Conservation (phyloP, 1,139 yeast species). For the Zygosaccharomyces sapae region DNA sequence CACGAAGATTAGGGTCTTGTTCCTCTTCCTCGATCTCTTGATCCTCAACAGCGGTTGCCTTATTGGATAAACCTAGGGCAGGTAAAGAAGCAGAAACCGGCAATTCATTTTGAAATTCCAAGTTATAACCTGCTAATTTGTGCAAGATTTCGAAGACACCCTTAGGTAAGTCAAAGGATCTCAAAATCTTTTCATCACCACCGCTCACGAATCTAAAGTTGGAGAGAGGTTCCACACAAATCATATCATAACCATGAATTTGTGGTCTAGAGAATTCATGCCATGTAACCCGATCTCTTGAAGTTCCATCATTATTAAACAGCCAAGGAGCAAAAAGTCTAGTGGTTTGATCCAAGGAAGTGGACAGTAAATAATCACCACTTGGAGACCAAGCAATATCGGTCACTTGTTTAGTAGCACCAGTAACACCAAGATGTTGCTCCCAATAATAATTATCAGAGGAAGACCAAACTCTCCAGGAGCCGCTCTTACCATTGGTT, state of each 20-base stretch:
- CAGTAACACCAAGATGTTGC: constrained; percentile 63
- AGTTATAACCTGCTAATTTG: constrained; percentile 48
- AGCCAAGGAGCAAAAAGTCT: constrained; percentile 70
- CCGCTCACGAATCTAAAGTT: constrained; percentile 76
- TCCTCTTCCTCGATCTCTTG: constrained; percentile 42
- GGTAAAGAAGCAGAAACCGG: constrained; percentile 85
- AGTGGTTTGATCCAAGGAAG: constrained; percentile 90
- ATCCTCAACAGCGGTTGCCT: constrained; percentile 58
- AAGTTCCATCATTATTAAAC: constrained; percentile 32
- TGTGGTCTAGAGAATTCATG: constrained; percentile 95
- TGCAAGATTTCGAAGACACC: constrained; percentile 63
- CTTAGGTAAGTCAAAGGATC: constrained; percentile 88
- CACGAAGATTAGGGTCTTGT: constrained; percentile 41
- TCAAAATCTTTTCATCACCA: constrained; percentile 89
- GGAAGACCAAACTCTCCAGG: constrained; percentile 76
- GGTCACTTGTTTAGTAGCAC: constrained; percentile 69
- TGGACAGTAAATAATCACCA: constrained; percentile 67
- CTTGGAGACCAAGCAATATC: constrained; percentile 74
- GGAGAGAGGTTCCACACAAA: constrained; percentile 64
- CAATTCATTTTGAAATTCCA: constrained; percentile 29
- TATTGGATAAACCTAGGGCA: constrained; percentile 89
- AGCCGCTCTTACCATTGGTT: constrained; percentile 88
- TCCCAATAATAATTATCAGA: constrained; percentile 44
- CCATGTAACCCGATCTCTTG: constrained; percentile 48
- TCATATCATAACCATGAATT: constrained; percentile 97